These are phyloP conservation scores for Cantharellus cinnabarinus DNA, from an alignment of 768 basidiomycete genomes.

Conservation along the genomic window DNA sequence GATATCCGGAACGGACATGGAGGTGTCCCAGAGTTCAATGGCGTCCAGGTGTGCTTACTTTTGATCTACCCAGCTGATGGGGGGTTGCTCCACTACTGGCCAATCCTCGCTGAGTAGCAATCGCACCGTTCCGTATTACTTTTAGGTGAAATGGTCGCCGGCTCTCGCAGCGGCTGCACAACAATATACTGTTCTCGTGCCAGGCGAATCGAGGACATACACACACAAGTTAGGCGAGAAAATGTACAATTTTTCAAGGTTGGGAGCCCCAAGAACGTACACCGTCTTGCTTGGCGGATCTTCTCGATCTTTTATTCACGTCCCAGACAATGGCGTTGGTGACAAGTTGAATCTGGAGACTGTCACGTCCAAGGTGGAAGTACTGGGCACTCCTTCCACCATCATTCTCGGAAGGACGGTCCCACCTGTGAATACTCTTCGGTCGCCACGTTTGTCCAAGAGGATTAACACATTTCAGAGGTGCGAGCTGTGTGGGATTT, in stretches of 20 bases:
- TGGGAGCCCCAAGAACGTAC: no score
- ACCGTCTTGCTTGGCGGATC: no score
- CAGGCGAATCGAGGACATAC: background rate
- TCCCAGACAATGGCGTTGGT: no score
- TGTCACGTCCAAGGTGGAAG: no score
- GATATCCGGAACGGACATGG: conserved; percentile 1
- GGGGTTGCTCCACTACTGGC: background rate
- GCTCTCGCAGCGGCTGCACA: background rate
- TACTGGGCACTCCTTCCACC: no score
- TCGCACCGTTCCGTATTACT: background rate
- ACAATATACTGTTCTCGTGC: background rate
- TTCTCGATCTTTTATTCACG: no score
- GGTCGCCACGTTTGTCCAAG: no score
- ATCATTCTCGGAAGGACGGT: no score
- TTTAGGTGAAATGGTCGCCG: conserved; percentile 2
- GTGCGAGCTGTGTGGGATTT: no score
- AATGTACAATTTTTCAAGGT: conserved; percentile 4
- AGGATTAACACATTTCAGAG: no score
- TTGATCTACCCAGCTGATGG: background rate
- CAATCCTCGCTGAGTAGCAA: background rate
- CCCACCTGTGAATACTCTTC: no score
- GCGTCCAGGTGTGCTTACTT: conserved; percentile 1
- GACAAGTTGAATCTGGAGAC: no score
- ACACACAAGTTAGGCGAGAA: conserved; percentile 1
- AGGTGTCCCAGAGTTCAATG: conserved; percentile 1